phyloP scores from a whole-genome alignment of 2,329 filamentous ascomycete genomes.

The Cladobotryum protrusum region DNA sequence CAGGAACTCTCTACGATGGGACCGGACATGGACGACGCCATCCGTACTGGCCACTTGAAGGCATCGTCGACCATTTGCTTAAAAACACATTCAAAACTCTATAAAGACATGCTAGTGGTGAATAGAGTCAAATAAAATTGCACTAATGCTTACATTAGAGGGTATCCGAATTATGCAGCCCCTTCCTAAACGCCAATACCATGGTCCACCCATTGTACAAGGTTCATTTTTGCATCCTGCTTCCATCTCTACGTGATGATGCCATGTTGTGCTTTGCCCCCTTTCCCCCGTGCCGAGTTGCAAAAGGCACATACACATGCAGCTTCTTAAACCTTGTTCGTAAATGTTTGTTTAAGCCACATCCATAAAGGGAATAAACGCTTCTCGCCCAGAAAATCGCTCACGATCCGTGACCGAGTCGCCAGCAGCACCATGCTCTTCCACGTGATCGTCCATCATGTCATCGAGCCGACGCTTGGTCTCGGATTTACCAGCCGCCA shows the following conservation, averaged over 20 bases:
- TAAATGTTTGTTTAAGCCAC: neutral
- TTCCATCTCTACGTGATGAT: too few relatives aligned
- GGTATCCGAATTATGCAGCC: neutral
- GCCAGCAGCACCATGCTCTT: neutral
- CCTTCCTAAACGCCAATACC: neutral
- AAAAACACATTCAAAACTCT: too few relatives aligned
- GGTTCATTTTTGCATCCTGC: too few relatives aligned
- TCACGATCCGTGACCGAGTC: conserved; percentile 16
- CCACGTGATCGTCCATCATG: conserved; percentile 9
- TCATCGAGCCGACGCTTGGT: conserved; percentile 18
- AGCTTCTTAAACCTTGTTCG: too few relatives aligned
- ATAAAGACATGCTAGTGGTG: too few relatives aligned
- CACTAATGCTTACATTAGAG: neutral
- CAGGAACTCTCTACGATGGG: too few relatives aligned
- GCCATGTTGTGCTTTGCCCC: neutral
- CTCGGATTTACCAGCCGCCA: neutral
- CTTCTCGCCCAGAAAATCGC: conserved; percentile 23
- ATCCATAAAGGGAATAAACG: conserved; percentile 28
- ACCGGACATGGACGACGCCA: too few relatives aligned
- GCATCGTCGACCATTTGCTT: too few relatives aligned
- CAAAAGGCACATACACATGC: too few relatives aligned
- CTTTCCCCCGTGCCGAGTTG: neutral
- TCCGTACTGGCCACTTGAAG: too few relatives aligned
- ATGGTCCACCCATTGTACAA: neutral
- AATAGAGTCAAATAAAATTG: neutral